Base-by-base conservation (phyloP, 2,329 filamentous ascomycete species). In the Colletotrichum costaricense region DNA sequence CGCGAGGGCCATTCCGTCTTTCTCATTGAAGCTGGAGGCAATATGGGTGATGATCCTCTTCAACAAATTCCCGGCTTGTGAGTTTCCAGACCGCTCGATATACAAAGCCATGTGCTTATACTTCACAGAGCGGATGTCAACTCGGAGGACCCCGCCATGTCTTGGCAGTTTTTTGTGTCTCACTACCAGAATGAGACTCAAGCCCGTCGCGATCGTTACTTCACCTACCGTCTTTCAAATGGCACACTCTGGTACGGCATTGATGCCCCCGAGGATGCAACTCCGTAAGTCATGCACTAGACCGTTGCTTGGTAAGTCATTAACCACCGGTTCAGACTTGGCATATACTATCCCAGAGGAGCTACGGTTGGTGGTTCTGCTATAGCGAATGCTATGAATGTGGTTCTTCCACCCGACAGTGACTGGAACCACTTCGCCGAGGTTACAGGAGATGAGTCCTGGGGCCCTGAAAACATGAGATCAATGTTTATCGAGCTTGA, bases 161-260 rank as follows among this genome's bases (percentile, higher is more conserved):
- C 46, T 7, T 76, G 75, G 75, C 58, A 69, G 4, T 76, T 75
- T 70, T 76, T 73, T 59, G 73, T 75, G 22, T 60, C 73, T 42
- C 73, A 76, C 63, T 76, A 76, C 62, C 52, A 69, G 22, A 58
- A 76, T 42, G 63, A 75, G 30, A 58, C 63, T 16, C 67, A 75
- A 35, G 65, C 62, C 35, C 69, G 55, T 14, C 60, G 72, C 3
- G 67, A 75, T 57, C 68, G 49, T 65, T 73, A 73, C 56, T 72
- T 59, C 63, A 72, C 75, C 22, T 76, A 72, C 55, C 49, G 56
- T 35, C 70, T 69, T 35, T 42, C 69, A 22, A 58, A 76, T 38
- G 75, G 75, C 22, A 57, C 66, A 28, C 70, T 73, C 46, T 76
- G 71, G 35, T 63, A 72, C 33, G 75, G 75, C 7, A 46, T 74